Evolutionary conservation across 2,329 filamentous ascomycete genomes (phyloP).

Genomic region (Stemphylium beticola): DNA sequence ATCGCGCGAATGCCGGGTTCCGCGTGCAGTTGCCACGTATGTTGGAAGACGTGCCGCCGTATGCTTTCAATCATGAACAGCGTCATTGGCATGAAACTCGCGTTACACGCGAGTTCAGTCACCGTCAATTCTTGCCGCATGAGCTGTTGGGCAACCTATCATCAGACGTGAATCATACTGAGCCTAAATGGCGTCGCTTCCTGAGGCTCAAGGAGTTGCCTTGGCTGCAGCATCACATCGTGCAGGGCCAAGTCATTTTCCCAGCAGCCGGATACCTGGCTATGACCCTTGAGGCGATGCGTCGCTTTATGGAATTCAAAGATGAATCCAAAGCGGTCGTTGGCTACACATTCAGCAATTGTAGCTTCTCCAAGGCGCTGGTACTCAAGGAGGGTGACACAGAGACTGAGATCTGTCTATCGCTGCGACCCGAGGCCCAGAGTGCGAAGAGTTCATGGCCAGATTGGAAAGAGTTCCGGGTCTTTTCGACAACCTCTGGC

Average conservation of each 20-base stretch:
- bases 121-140: constrained; percentile 8
- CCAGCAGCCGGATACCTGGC: constrained; percentile 4
- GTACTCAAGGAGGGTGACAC: too few species aligned
- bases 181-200: constrained; percentile 5
- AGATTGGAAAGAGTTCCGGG: too few species aligned
- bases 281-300: constrained; percentile 9
- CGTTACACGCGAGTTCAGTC: constrained; percentile 3
- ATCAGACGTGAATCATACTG: background rate
- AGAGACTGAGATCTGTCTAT: too few species aligned
- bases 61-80: constrained; percentile 34
- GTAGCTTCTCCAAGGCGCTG: too few species aligned
- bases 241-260: constrained; percentile 23
- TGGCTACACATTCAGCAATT: too few species aligned
- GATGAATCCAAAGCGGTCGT: too few species aligned
- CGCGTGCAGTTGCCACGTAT: constrained; percentile 20
- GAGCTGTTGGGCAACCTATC: constrained; percentile 15
- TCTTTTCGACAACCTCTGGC: too few species aligned
- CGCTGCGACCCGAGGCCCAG: too few species aligned
- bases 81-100: constrained; percentile 29
- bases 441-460: too few species aligned
- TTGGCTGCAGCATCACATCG: constrained; percentile 16
- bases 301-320: too few species aligned
- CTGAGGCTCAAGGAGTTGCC: constrained; percentile 19
- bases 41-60: constrained; percentile 24
- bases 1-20: background rate